Evolutionary conservation across 2,329 filamentous ascomycete species (phyloP), one percentile per base, ranked within the genome.

Genomic region (Beauveria medogensis): DNA sequence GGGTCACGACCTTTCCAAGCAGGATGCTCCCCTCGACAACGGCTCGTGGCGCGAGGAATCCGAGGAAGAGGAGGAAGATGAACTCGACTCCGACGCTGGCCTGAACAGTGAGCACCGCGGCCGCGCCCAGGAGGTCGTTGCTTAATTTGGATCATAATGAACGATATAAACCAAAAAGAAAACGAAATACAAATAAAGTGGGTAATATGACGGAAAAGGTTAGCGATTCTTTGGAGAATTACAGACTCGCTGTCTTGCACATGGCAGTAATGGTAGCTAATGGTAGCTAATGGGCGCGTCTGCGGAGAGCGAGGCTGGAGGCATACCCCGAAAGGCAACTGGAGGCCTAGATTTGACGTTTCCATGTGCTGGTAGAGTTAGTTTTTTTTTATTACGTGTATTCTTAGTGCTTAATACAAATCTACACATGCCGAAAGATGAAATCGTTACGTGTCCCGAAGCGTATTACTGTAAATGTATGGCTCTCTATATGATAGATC

Each of bases 1-100:
- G 69, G 90, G 90, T 8, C 82, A 92, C 62, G 92, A 97, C 70
- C 82, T 97, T 44, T 89, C 90, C 2, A 82, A 82, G 53, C 93
- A 97, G 76, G 92, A 97, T 71, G 83, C 83, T 53, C 88, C 90
- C 18, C 76, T 92, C 64, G 85, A 91, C 65, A 89, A 90, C 70
- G 82, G 87, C 71, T 91, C 89, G 14, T 97, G 93, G 93, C 85
- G 92, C 69, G 80, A 83, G 68, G 78, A 78, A 22, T 84, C 86
- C 16, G 87, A 86, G 18, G 87, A 89, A 2, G 85, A 88, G 10
- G 85, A 87, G 14, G 84, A 86, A 22, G 82, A 83, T 34, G 84
- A 86, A 16, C 70, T 80, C n/a, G 81, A 81, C 54, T 80, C 77
- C 51, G 82, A 84, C 59, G 73, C 72, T 18, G 78, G 78, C 18